Conservation (phyloP, 306 rosid species). For the Medicago ruthenica region DNA sequence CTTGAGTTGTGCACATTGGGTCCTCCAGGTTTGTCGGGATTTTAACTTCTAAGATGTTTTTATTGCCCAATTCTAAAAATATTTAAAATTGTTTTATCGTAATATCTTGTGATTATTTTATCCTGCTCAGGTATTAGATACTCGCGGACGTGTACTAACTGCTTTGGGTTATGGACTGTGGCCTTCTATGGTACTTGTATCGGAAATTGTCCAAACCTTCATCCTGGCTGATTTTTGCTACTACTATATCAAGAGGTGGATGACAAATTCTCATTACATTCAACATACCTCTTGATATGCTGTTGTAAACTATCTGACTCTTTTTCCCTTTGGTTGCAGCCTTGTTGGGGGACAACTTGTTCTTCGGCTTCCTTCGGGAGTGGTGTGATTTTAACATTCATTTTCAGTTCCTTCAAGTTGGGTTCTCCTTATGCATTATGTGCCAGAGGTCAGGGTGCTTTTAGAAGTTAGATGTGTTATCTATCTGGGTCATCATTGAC, state of each 20-base stretch:
- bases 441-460: conserved; percentile 5
- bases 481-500: neutral
- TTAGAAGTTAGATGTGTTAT: conserved; percentile 22
- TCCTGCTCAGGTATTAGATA: conserved; percentile 61
- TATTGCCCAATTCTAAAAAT: conserved; percentile 15
- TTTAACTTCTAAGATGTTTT: conserved; percentile 20
- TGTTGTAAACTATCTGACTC: conserved; percentile 36
- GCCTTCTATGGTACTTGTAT: conserved; percentile 75
- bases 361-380: conserved; percentile 76
- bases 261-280: conserved; percentile 14
- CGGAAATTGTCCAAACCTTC: conserved; percentile 78
- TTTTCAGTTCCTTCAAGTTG: conserved; percentile 31
- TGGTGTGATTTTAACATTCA: conserved; percentile 51
- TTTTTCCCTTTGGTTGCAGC: conserved; percentile 52
- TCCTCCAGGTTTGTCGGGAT: conserved; percentile 66
- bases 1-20: conserved; percentile 89
- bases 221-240: conserved; percentile 87
- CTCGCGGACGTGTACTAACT: conserved; percentile 65
- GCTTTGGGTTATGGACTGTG: conserved; percentile 83
- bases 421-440: neutral
- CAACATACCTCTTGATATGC: conserved; percentile 11
- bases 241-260: conserved; percentile 76
- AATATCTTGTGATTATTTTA: conserved; percentile 17
- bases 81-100: neutral
- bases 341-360: conserved; percentile 75